Conservation (phyloP, 2,329 filamentous ascomycete species). For the Colletotrichum destructivum region DNA sequence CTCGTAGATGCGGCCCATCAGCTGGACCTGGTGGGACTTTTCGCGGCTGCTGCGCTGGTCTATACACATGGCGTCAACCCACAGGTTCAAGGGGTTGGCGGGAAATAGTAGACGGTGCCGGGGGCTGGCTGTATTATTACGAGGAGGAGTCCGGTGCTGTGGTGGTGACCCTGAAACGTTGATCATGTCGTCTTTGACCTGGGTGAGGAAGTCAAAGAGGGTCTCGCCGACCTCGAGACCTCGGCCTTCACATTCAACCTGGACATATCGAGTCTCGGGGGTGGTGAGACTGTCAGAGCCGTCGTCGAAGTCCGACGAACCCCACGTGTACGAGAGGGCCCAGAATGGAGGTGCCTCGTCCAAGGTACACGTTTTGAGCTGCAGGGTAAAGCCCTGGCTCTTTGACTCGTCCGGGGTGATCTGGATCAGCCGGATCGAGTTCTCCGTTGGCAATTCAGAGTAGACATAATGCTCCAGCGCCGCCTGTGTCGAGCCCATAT, state of each 20-base stretch:
- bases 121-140: neutral
- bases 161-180: too few species aligned
- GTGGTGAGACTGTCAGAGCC: neutral
- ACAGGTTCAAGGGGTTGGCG: slow-evolving; percentile 18
- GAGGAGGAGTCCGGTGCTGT: neutral
- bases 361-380: neutral
- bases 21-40: slow-evolving; percentile 41
- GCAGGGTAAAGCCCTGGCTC: slow-evolving; percentile 2
- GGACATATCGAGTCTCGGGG: neutral
- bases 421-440: slow-evolving; percentile 22
- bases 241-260: slow-evolving; percentile 13
- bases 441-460: slow-evolving; percentile 1
- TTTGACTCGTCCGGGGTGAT: neutral
- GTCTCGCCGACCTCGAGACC: slow-evolving; percentile 5
- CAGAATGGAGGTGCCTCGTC: slow-evolving; percentile 3
- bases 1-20: slow-evolving; percentile 45
- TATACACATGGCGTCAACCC: slow-evolving; percentile 46
- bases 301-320: slow-evolving; percentile 3
- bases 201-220: slow-evolving; percentile 22
- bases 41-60: slow-evolving; percentile 41
- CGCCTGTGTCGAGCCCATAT: neutral
- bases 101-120: neutral
- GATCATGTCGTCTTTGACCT: slow-evolving; percentile 11
- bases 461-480: neutral
- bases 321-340: slow-evolving; percentile 34